Percentiles rank a stretch among this genome's conserved stretches.
phyloP scores from a whole-genome alignment of 202 grass and related monocot species.

The Alloteropsis angusta region DNA sequence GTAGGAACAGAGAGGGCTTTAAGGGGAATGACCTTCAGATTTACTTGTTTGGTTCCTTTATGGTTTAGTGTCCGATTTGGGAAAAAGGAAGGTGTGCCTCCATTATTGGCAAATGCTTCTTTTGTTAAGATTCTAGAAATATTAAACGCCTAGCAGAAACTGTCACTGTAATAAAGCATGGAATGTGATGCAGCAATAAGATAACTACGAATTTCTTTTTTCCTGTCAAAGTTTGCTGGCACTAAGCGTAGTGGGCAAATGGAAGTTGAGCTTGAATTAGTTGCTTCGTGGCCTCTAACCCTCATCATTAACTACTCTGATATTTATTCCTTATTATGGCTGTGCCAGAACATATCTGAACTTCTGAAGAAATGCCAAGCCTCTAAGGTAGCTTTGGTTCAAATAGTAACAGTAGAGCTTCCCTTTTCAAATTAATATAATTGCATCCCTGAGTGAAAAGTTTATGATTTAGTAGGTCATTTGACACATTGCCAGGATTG shows the following conservation, averaged over 20 bases:
- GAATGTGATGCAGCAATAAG: not conserved
- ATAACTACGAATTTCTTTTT: not conserved
- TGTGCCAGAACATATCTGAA: not conserved
- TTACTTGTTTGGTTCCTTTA: conserved; percentile 5
- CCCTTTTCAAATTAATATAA: not conserved
- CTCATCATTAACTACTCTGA: not conserved
- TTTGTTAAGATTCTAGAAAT: conserved; percentile 4
- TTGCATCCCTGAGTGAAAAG: not conserved
- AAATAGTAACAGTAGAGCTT: not conserved
- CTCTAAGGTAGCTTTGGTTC: not conserved
- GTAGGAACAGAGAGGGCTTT: not conserved
- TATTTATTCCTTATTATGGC: not conserved
- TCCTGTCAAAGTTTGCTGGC: not conserved
- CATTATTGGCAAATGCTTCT: not conserved
- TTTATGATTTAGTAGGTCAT: not conserved
- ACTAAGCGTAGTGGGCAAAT: not conserved
- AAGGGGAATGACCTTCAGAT: not conserved
- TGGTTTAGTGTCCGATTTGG: not conserved
- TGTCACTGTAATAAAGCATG: not conserved
- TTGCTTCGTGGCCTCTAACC: not conserved
- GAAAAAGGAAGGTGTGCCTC: not conserved
- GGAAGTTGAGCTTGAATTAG: not conserved
- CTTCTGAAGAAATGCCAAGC: not conserved
- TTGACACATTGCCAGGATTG: not conserved
- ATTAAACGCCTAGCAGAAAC: not conserved